A percentile compares a stretch with the other conserved stretches of the same genome.
Conservation (phyloP, 306 rosid species). For the Cucumis cinereus region DNA sequence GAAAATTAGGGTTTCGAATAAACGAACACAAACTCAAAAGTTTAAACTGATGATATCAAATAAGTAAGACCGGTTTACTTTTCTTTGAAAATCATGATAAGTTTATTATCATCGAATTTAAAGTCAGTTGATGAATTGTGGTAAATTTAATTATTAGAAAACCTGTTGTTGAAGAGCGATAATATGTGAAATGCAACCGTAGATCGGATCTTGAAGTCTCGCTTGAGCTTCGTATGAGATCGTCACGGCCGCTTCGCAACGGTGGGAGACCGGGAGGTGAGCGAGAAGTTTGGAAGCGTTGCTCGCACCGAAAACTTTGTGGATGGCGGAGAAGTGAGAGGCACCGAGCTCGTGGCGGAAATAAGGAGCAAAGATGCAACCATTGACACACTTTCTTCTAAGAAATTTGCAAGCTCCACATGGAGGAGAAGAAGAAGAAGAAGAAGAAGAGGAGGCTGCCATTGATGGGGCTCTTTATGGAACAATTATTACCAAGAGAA, state of each 20-base stretch:
- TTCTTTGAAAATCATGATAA: neutral
- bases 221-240: constrained; percentile 98
- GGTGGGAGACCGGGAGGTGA: constrained; percentile 59
- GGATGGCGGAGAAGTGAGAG: constrained; percentile 82
- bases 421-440: constrained; percentile 27
- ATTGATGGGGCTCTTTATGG: constrained; percentile 1
- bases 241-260: constrained; percentile 65
- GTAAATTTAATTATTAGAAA: neutral
- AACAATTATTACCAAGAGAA: constrained; percentile 8
- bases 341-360: constrained; percentile 90
- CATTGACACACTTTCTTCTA: constrained; percentile 82
- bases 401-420: constrained; percentile 99
- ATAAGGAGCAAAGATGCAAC: constrained; percentile 93
- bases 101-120: neutral
- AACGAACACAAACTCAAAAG: neutral
- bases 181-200: constrained; percentile 93
- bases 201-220: constrained; percentile 82
- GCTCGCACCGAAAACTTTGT: constrained; percentile 94
- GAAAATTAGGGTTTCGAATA: neutral
- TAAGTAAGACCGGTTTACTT: neutral
- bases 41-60: neutral
- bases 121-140: neutral
- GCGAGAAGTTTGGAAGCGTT: constrained; percentile 87
- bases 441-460: constrained; percentile 54
- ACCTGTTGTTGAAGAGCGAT: constrained; percentile 98